Evolutionary conservation across 371 early-diverging fungal genomes (phyloP), one percentile per base, ranked within the genome.

Genomic region (Mortierella sp.): DNA sequence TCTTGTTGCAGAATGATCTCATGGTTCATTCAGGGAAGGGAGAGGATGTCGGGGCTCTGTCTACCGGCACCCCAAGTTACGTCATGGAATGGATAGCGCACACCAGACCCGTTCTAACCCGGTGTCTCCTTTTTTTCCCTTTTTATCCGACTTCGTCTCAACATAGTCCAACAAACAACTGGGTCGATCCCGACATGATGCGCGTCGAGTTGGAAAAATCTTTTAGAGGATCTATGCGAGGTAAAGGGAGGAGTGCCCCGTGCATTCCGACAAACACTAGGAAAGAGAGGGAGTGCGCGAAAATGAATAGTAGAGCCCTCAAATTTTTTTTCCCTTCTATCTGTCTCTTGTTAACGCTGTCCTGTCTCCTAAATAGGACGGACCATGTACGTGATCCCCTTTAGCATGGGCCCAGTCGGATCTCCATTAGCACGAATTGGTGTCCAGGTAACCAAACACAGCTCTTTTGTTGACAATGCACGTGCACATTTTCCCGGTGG

Each of bases 381-480:
- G 26, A 82, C 81, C 0, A 84, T 84, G 84, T 84, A 83, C 52
- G 80, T 84, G 30, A 84, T 84, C n/a, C 81, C 84, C 2, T 84
- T 84, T 66, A 75, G 73, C 30, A 84, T 84, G 84, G 84, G 84
- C 15, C 84, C 84, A 21, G 59, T 82, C 46, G 84, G 84, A 46
- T 75, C 80, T 1, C 81, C 79, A 46, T 67, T 82, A 21, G 72
- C 84, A 1, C 58, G 82, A 30, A 70, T 79, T 28, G 84, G 84
- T 29, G 83, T 84, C 21, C 81, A 84, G 71, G 79, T 66, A 60
- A 72, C 56, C 44, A 14, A 21, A n/a, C 18, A 7, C 18, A 28
- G 11, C 1, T 28, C 14, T 28, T 23, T 25, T 28, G 57, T 18
- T 57, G 12, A 23, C 46, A 55, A 5, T 50, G 50, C n/a, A 21